Evolutionary conservation across 371 early-diverging fungal species (phyloP).

Genomic region (Phascolomyces articulosus): DNA sequence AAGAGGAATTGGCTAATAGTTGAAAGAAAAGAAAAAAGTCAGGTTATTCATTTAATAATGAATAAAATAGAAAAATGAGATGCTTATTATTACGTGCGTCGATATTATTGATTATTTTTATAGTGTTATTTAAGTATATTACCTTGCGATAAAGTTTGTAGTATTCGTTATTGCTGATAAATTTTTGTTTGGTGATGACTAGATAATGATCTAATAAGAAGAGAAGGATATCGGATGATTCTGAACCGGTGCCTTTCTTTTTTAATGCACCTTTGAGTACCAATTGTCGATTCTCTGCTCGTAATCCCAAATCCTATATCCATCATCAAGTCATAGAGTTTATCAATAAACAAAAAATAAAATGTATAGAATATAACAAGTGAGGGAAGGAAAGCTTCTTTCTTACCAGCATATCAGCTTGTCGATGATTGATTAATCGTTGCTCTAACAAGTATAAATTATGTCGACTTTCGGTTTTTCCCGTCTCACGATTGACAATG

Average conservation of each 20-base stretch:
- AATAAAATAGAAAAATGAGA: neutral
- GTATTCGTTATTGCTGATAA: slow-evolving; percentile 31
- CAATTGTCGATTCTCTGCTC: slow-evolving; percentile 65
- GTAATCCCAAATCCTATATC: slow-evolving; percentile 49
- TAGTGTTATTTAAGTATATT: neutral
- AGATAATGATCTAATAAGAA: slow-evolving; percentile 89
- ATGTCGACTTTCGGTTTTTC: slow-evolving; percentile 75
- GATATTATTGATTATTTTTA: no score
- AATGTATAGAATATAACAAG: neutral
- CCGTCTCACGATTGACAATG: slow-evolving; percentile 79
- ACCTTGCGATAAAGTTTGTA: slow-evolving; percentile 46
- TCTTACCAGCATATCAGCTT: slow-evolving; percentile 29
- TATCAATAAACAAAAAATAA: neutral
- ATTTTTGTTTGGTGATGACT: slow-evolving; percentile 70
- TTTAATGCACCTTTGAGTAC: slow-evolving; percentile 83
- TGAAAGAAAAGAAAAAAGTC: slow-evolving; percentile 42
- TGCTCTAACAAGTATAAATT: slow-evolving; percentile 15
- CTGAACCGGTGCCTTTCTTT: slow-evolving; percentile 67
- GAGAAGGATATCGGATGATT: slow-evolving; percentile 68
- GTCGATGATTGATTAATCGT: slow-evolving; percentile 3
- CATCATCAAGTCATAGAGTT: neutral
- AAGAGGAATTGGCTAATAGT: slow-evolving; percentile 80
- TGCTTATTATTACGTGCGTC: no score
- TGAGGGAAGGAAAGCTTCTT: no score
- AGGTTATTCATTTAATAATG: no score